Base-by-base conservation (phyloP, 2,329 filamentous ascomycete species). In the Balansia obtecta region DNA sequence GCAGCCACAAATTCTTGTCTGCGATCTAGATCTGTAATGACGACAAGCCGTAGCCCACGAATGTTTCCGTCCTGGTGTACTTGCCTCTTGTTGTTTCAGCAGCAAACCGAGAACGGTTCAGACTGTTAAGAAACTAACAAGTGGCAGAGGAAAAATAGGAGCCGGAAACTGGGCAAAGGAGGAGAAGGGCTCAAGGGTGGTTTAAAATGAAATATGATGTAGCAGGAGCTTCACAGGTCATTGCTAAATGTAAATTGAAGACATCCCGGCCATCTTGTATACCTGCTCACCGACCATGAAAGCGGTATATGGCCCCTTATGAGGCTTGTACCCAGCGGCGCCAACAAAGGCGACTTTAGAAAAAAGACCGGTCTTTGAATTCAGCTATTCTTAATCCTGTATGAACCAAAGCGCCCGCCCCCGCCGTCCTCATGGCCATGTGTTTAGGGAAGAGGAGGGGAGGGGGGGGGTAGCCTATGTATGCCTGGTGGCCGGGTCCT, bases 181-280 rank as follows among this genome's bases (percentile, higher is more conserved):
- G 45, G 11, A 13, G 32, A 18, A 38, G 34, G 39, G 37, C 32
- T 15, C 20, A 39, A 43, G 50, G 43, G 8, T 33, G 18, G 20
- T 22, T 27, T 32, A 33, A 13, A 39, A 18, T 33, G 13, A 41
- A 33, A 12, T 9, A 20, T 30, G 16, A 46, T 43, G 46, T 33
- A 49, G 18, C 27, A 20, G 33, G 27, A 45, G 37, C 27, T 30
- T 33, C n/a, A 12, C 16, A 43, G 11, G 32, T 44, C 37, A 45
- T 43, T 46, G 34, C 45, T 42, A 20, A 39, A 48, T 45, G 52
- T 47, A 48, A 39, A 45, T 41, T 42, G 32, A 47, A 53, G 48
- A 42, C 46, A 39, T 50, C 52, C 53, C 52, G 50, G 53, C 52
- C 53, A 49, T 55, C 53, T 55, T 55, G 49, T 55, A 55, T 52